phyloP scores from a whole-genome alignment of 192 early-diverging fungal species.

The Coemansia sp. region DNA sequence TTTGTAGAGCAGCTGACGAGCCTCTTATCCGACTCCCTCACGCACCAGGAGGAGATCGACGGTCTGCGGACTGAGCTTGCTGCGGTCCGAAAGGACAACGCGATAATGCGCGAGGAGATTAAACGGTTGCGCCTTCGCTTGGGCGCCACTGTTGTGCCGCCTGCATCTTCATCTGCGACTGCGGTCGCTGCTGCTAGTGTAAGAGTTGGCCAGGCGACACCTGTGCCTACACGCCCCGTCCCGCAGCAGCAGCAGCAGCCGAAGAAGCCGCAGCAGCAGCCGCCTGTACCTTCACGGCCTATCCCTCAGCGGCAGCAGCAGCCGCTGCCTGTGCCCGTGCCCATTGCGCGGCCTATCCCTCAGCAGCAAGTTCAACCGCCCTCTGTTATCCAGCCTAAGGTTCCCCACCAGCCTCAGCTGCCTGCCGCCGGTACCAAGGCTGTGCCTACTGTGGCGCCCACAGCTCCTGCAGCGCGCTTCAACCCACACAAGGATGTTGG shows the following conservation, averaged over 20 bases:
- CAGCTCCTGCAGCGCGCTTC: conserved; percentile 27
- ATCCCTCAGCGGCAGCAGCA: too few relatives aligned
- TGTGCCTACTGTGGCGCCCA: background rate
- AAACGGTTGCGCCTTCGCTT: conserved; percentile 28
- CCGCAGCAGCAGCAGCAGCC: too few relatives aligned
- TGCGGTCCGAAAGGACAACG: conserved; percentile 35
- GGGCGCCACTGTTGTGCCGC: conserved; percentile 7
- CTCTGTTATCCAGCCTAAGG: too few relatives aligned
- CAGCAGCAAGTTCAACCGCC: too few relatives aligned
- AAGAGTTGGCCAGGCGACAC: background rate
- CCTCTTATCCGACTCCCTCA: conserved; percentile 62
- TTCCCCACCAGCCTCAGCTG: background rate
- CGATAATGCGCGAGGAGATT: conserved; percentile 47
- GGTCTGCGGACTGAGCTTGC: conserved; percentile 54
- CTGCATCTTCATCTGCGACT: background rate
- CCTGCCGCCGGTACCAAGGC: conserved; percentile 13
- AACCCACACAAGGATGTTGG: conserved; percentile 53
- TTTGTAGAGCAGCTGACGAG: conserved; percentile 62
- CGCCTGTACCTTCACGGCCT: background rate
- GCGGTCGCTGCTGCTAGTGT: background rate
- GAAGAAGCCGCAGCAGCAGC: too few relatives aligned
- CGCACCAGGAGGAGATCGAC: conserved; percentile 59
- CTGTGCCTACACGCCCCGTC: background rate
- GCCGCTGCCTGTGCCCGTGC: too few relatives aligned
- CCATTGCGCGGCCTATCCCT: too few relatives aligned